A percentile compares a stretch with the other conserved stretches of the same genome.
Evolutionary conservation across 192 early-diverging fungal genomes (phyloP).

Genomic region (Gryganskiella cystojenkinii): DNA sequence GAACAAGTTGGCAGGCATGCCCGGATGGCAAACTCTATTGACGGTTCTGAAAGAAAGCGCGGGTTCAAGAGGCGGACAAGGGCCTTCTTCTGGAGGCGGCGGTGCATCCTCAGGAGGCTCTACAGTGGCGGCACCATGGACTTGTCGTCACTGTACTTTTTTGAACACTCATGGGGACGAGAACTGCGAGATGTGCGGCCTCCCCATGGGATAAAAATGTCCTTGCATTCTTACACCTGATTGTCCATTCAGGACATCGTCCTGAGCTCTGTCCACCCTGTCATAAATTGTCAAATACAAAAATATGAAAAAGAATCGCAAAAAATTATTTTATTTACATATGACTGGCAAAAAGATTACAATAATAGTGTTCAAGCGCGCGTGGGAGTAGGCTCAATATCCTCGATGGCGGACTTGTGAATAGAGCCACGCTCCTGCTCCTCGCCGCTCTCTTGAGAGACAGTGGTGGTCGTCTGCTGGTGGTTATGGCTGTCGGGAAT

Average conservation of each 20-base stretch:
- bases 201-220: conserved; percentile 65
- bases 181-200: conserved; percentile 87
- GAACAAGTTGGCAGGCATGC: conserved; percentile 50
- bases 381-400: too few relatives aligned
- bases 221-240: background rate
- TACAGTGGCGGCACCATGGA: conserved; percentile 54
- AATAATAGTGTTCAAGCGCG: too few relatives aligned
- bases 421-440: too few relatives aligned
- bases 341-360: too few relatives aligned
- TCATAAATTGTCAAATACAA: too few relatives aligned
- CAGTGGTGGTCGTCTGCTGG: too few relatives aligned
- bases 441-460: too few relatives aligned
- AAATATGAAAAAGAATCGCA: too few relatives aligned
- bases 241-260: background rate
- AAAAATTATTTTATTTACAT: too few relatives aligned
- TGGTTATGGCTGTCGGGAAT: too few relatives aligned
- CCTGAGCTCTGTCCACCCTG: background rate
- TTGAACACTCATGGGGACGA: conserved; percentile 67
- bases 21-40: conserved; percentile 79
- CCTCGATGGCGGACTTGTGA: too few relatives aligned
- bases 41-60: conserved; percentile 67
- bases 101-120: conserved; percentile 25
- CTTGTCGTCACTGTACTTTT: conserved; percentile 86
- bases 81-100: conserved; percentile 22
- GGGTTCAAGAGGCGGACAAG: conserved; percentile 32